phyloP scores from a whole-genome alignment of 306 rosid genomes.

The Pyrus pyrifolia region DNA sequence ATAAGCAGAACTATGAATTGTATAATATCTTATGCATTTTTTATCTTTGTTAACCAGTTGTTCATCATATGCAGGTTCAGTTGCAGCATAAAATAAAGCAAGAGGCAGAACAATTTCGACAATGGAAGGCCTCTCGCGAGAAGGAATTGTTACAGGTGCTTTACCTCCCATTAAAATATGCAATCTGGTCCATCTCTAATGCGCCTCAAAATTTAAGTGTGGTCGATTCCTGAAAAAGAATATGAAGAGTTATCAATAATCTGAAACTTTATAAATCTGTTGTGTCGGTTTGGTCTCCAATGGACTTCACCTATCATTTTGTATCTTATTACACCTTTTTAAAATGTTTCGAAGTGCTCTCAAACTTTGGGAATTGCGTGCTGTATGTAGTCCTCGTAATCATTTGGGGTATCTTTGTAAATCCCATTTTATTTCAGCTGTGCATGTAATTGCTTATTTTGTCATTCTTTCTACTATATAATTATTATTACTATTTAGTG shows the following conservation, averaged over 20 bases:
- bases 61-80: constrained; percentile 49
- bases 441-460: neutral
- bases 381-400: neutral
- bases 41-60: constrained; percentile 9
- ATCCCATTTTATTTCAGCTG: neutral
- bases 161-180: constrained; percentile 10
- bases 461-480: neutral
- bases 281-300: neutral
- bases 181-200: neutral
- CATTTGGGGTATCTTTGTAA: neutral
- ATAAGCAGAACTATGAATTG: neutral
- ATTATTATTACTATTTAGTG: neutral
- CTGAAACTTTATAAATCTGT: neutral
- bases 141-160: constrained; percentile 77
- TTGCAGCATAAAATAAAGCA: constrained; percentile 76
- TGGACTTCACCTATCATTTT: neutral
- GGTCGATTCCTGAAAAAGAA: neutral
- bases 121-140: constrained; percentile 76
- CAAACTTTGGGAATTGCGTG: neutral
- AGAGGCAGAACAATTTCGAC: constrained; percentile 76
- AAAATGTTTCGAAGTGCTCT: neutral
- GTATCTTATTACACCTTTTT: neutral
- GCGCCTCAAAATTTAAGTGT: neutral
- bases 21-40: neutral
- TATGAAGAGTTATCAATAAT: neutral